Conservation (phyloP, 805 yeast genomes). For the Barnettozyma sp. region DNA sequence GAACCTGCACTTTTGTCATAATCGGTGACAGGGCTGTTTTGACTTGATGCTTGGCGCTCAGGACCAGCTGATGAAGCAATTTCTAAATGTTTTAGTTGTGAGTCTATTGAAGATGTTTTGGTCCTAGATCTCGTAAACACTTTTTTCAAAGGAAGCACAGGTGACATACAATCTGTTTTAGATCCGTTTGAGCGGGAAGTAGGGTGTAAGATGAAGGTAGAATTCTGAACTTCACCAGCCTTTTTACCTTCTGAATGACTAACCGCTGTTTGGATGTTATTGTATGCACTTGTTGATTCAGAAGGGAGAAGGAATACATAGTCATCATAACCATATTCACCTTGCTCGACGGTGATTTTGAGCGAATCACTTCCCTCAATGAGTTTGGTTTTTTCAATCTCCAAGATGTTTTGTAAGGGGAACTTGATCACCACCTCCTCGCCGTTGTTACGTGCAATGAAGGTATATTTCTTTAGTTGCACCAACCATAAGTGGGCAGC, state of each 20-base stretch:
- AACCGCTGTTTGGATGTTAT: constrained; percentile 35
- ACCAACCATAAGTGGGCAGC: constrained; percentile 80
- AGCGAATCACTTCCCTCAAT: constrained; percentile 52
- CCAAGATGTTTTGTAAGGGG: constrained; percentile 62
- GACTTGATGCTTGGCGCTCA: too few species aligned
- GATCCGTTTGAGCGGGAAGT: too few species aligned
- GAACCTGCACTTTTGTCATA: too few species aligned
- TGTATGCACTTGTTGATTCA: constrained; percentile 38
- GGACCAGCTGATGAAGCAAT: too few species aligned
- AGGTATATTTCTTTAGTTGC: constrained; percentile 65
- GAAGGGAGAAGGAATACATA: constrained; percentile 67
- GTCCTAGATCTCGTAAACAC: constrained; percentile 2
- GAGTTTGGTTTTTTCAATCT: constrained; percentile 48
- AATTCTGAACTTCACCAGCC: constrained; percentile 9
- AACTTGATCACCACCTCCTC: constrained; percentile 72
- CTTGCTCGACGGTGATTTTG: constrained; percentile 54
- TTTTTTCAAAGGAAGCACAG: neutral
- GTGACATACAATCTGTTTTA: neutral
- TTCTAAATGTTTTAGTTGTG: too few species aligned
- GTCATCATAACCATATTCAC: constrained; percentile 54
- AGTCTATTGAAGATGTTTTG: neutral
- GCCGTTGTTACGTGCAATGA: constrained; percentile 56
- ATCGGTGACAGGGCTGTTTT: too few species aligned
- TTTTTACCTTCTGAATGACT: constrained; percentile 11
- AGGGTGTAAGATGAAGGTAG: neutral